Percentiles rank a stretch among this genome's conserved stretches.
Evolutionary conservation across 164 flowering plant genomes (phyloP).

Genomic region (Sedum album): DNA sequence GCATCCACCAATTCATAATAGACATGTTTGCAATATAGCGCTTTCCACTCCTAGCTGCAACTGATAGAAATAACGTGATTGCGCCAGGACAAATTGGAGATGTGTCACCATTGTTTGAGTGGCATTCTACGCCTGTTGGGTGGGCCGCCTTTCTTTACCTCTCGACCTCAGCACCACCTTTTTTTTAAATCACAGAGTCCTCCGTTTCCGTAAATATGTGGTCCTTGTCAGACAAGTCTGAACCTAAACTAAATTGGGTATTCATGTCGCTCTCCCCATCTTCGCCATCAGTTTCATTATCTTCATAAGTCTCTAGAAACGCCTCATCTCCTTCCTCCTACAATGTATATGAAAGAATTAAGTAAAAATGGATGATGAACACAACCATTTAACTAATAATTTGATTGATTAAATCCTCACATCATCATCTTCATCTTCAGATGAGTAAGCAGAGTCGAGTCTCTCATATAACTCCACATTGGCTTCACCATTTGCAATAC

Average conservation of each 20-base stretch:
- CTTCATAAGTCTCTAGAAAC: conserved; percentile 42
- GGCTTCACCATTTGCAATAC: conserved; percentile 41
- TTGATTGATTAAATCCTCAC: conserved; percentile 17
- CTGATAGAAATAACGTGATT: no score
- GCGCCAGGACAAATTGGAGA: no score
- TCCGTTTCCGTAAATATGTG: neutral
- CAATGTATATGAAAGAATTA: neutral
- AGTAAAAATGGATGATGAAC: neutral
- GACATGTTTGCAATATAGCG: no score
- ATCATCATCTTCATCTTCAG: conserved; percentile 65
- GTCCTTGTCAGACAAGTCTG: neutral
- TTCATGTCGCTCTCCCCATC: conserved; percentile 12
- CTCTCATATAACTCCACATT: conserved; percentile 56
- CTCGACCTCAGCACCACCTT: neutral
- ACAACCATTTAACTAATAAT: neutral
- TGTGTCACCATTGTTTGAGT: no score
- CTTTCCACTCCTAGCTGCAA: no score
- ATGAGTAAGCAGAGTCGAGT: conserved; percentile 57
- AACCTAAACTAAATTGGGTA: neutral
- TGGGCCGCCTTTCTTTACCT: neutral
- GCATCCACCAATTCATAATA: no score
- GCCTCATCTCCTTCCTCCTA: conserved; percentile 74
- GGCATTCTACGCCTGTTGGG: no score
- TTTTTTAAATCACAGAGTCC: neutral
- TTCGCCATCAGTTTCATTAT: conserved; percentile 25